Base-by-base conservation (phyloP, 495 filamentous ascomycete species). In the Penicillium roqueforti region DNA sequence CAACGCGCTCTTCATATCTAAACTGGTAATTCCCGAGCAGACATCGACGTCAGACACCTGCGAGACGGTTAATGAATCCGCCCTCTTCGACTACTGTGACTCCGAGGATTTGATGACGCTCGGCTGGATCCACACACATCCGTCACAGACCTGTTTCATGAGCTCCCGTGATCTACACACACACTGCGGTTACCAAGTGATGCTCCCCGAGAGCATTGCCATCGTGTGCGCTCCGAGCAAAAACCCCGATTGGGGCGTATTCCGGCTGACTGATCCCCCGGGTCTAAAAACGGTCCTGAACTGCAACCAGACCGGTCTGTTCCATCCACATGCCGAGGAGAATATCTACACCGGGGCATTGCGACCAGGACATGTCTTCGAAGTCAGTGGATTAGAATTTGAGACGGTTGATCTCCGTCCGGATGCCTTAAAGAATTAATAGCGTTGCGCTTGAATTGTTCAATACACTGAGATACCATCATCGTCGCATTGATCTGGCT, bases 61-160 rank as follows among this genome's bases (percentile, higher is more conserved):
- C 68, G 92, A 96, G 61, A 97, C 87, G 4, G 81, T 88, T 23
- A 91, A 96, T 59, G 92, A 96, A 62, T 78, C 76, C 32, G 83
- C 80, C 0, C 79, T 96, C 20, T 88, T 96, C 40, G 89, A 95
- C 29, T 97, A 91, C 64, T 92, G 89, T 61, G 85, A 92, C 58
- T 78, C 76, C 6, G 85, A 96, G 60, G 88, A 96, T 40, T 65
- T 97, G 36, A 85, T 97, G 72, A 84, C 93, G 54, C 78, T 97
- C 8, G 93, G 93, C 49, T 98, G 93, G 93, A 98, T 98, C 52
- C 93, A 98, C 67, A 98, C 93, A 0, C 93, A 98, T 66, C 93
- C 93, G 0, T 88, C 85, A 0, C 95, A 98, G 73, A 95, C 90
- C 1, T 98, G 93, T 67, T 98, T 98, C 67, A 93, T 98, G 89